phyloP scores from a whole-genome alignment of 345 rosid genomes.

The Eucalyptus regnans region DNA sequence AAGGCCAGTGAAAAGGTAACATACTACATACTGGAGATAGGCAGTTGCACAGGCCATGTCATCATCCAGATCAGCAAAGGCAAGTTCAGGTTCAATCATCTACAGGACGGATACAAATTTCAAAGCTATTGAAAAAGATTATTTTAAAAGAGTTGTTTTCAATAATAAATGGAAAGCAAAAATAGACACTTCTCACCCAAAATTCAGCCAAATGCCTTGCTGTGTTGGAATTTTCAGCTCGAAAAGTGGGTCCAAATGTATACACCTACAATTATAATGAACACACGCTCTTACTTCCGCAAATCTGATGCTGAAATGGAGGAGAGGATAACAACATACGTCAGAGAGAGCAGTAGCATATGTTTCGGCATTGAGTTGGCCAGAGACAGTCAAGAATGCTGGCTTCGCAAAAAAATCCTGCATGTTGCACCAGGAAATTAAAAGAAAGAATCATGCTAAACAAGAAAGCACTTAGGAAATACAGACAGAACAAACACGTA shows the following conservation, averaged over 20 bases:
- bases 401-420: constrained; percentile 98
- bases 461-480: not conserved
- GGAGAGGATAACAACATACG: constrained; percentile 23
- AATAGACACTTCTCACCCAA: constrained; percentile 45
- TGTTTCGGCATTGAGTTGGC: constrained; percentile 98
- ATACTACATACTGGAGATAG: constrained; percentile 99
- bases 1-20: constrained; percentile 22
- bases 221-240: constrained; percentile 96
- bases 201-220: constrained; percentile 95
- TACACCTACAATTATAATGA: constrained; percentile 44
- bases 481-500: not conserved
- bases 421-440: not conserved
- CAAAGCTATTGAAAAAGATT: not conserved
- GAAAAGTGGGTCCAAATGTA: constrained; percentile 97
- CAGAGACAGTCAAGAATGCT: constrained; percentile 94
- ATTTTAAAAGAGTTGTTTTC: not conserved
- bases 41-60: constrained; percentile 99
- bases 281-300: not conserved
- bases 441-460: not conserved
- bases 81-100: constrained; percentile 99
- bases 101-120: constrained; percentile 7
- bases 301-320: not conserved
- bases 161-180: not conserved
- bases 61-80: constrained; percentile 93
- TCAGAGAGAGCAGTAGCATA: constrained; percentile 96